These are phyloP conservation scores for Mentha longifolia DNA, from an alignment of 257 asterid species.

Conservation along the genomic window DNA sequence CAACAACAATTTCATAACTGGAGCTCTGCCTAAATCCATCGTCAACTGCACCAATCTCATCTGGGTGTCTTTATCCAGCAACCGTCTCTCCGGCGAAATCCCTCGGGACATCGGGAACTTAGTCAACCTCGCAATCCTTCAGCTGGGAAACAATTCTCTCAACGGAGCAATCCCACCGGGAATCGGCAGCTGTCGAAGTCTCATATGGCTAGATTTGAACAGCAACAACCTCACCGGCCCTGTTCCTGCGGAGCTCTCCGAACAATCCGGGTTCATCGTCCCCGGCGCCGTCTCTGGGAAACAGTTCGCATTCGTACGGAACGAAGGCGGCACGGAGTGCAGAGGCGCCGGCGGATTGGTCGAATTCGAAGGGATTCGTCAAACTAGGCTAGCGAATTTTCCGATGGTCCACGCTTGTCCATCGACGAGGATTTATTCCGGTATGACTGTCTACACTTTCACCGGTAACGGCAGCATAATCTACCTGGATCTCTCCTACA, in stretches of 20 bases:
- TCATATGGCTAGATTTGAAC: constrained; percentile 92
- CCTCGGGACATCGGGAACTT: constrained; percentile 77
- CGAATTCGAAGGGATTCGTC: constrained; percentile 82
- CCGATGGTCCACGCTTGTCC: constrained; percentile 89
- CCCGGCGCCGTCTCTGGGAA: constrained; percentile 85
- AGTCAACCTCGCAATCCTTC: constrained; percentile 79
- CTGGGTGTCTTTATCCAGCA: constrained; percentile 88
- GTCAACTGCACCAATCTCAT: constrained; percentile 80
- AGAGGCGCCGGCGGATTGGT: constrained; percentile 94
- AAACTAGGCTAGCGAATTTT: constrained; percentile 55
- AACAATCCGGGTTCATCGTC: constrained; percentile 60
- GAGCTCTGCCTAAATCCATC: constrained; percentile 72
- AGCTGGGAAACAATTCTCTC: constrained; percentile 80
- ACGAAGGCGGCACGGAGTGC: constrained; percentile 88
- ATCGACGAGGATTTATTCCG: constrained; percentile 76
- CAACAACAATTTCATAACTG: constrained; percentile 73
- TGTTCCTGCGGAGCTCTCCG: constrained; percentile 65
- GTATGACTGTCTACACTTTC: constrained; percentile 75
- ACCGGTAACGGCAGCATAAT: constrained; percentile 79
- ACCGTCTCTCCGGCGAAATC: constrained; percentile 65
- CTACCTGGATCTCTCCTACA: constrained; percentile 87
- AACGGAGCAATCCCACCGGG: constrained; percentile 64
- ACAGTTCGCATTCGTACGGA: constrained; percentile 88
- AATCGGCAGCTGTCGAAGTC: constrained; percentile 65
- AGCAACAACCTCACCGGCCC: constrained; percentile 77